Evolutionary conservation across 306 rosid genomes (phyloP).

Genomic region (Astragalus glycyphyllos): DNA sequence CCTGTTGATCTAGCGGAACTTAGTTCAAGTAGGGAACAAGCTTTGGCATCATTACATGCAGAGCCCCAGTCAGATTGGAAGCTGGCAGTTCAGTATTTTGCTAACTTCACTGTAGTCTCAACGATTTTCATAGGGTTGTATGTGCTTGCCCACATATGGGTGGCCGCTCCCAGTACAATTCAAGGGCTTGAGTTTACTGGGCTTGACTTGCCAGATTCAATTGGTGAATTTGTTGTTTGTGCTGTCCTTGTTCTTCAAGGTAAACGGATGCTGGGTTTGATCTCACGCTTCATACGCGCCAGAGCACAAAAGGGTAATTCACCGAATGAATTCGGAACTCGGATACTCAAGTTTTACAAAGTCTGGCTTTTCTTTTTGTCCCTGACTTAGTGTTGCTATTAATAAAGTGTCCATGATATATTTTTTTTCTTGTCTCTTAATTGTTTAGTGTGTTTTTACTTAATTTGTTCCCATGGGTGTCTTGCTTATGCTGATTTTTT

Average conservation of each 20-base stretch:
- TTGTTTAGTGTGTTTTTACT: constrained; percentile 1
- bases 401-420: constrained; percentile 1
- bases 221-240: constrained; percentile 83
- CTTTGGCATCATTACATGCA: constrained; percentile 83
- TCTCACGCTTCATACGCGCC: constrained; percentile 94
- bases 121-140: constrained; percentile 75
- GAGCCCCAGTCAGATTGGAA: constrained; percentile 86
- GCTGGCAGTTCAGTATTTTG: constrained; percentile 89
- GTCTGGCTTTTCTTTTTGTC: constrained; percentile 32
- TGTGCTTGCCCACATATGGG: constrained; percentile 80
- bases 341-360: constrained; percentile 5
- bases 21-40: constrained; percentile 80
- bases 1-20: constrained; percentile 74
- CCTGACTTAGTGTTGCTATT: constrained; percentile 31
- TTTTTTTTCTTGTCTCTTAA: constrained; percentile 7
- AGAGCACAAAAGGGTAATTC: constrained; percentile 78
- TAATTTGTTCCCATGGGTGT: constrained; percentile 29
- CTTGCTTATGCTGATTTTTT: constrained; percentile 31
- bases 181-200: constrained; percentile 96
- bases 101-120: constrained; percentile 71
- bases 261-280: constrained; percentile 73
- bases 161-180: constrained; percentile 72
- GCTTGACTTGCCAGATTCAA: constrained; percentile 95
- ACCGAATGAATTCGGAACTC: constrained; percentile 20
- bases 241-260: constrained; percentile 93